Conservation (phyloP, 306 rosid species). For the Fagus sylvatica region DNA sequence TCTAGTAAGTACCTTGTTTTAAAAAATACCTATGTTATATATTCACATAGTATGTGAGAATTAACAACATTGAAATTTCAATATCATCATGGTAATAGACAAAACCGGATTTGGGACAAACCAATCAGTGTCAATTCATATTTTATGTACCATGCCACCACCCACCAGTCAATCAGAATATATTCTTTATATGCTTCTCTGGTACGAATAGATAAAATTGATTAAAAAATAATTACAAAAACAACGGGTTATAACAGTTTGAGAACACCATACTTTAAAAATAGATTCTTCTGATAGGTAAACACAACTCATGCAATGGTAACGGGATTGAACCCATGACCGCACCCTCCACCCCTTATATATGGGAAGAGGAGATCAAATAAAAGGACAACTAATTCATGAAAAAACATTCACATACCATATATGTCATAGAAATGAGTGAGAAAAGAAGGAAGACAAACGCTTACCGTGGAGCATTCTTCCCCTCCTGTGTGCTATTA, state of each 20-base stretch:
- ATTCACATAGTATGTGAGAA: no score
- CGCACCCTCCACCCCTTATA: no score
- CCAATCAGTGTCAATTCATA: no score
- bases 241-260: not conserved
- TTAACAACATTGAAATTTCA: no score
- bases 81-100: no score
- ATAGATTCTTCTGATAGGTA: not conserved
- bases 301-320: not conserved
- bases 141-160: no score
- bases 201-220: no score
- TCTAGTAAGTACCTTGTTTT: not conserved
- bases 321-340: no score
- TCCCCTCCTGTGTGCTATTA: slow-evolving; percentile 43
- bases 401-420: not conserved
- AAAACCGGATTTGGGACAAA: no score
- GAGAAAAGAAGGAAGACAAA: not conserved
- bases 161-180: no score
- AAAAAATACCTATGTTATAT: no score
- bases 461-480: slow-evolving; percentile 50
- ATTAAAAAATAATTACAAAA: not conserved
- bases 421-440: not conserved
- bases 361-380: not conserved
- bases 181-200: no score
- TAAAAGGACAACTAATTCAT: not conserved
- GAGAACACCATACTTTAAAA: not conserved